Evolutionary conservation across 768 basidiomycete species (phyloP).

Genomic region (Pholiota conissans): DNA sequence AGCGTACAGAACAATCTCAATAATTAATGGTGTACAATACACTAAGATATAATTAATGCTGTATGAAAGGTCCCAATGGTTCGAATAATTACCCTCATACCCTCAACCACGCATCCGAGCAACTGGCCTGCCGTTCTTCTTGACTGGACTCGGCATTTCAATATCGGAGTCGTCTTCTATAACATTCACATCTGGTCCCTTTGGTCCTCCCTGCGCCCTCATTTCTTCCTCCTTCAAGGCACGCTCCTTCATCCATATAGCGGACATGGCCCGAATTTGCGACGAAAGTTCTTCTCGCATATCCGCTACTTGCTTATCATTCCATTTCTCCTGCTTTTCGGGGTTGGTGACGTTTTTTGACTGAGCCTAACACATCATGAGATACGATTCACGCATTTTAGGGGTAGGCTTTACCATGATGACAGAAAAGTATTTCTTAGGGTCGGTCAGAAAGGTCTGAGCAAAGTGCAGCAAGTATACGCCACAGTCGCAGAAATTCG

Average conservation of each 20-base stretch:
- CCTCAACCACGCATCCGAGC: slow-evolving; percentile 4
- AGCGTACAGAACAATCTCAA: background rate
- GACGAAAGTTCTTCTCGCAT: slow-evolving; percentile 46
- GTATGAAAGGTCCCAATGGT: background rate
- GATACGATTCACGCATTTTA: background rate
- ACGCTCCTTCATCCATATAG: slow-evolving; percentile 50
- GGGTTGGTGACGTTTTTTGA: slow-evolving; percentile 31
- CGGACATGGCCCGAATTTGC: slow-evolving; percentile 49
- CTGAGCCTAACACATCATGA: slow-evolving; percentile 10
- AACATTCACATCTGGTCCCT: slow-evolving; percentile 22
- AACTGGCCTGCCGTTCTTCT: slow-evolving; percentile 4
- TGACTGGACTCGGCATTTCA: slow-evolving; percentile 28
- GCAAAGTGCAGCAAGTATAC: slow-evolving; percentile 89
- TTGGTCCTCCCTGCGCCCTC: slow-evolving; percentile 35
- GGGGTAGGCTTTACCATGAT: slow-evolving; percentile 41
- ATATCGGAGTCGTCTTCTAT: slow-evolving; percentile 36
- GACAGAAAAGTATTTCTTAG: slow-evolving; percentile 46
- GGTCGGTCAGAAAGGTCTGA: slow-evolving; percentile 69
- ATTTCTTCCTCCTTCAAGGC: slow-evolving; percentile 37
- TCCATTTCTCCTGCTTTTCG: slow-evolving; percentile 52
- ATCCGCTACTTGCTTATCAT: slow-evolving; percentile 41
- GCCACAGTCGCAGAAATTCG: slow-evolving; percentile 92
- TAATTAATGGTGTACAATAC: background rate
- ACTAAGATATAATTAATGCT: background rate
- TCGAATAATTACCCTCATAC: background rate